These are phyloP conservation scores for Maudiozyma saulgeensis DNA, from an alignment of 805 yeast genomes.

Conservation along the genomic window DNA sequence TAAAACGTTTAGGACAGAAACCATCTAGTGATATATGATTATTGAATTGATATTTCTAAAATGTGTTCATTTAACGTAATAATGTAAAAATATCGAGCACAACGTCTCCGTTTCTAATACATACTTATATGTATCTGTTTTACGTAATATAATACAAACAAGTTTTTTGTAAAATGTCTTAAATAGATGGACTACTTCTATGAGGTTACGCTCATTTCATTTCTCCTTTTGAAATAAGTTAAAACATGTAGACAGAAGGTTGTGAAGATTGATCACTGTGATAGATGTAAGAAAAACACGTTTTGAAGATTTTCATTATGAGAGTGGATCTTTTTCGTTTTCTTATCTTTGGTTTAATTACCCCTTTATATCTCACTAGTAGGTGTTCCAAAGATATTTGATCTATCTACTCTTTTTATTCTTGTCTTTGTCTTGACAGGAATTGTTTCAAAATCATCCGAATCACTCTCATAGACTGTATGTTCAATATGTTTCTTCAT, in stretches of 20 bases:
- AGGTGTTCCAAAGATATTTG: slow-evolving; percentile 3
- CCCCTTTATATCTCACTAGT: neutral
- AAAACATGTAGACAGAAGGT: too few relatives aligned
- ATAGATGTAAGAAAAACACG: too few relatives aligned
- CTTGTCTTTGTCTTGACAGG: neutral
- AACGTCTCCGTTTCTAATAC: neutral
- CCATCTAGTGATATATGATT: too few relatives aligned
- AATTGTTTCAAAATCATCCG: neutral
- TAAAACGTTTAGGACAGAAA: too few relatives aligned
- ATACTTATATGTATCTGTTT: neutral
- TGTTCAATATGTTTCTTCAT: neutral
- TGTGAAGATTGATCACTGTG: too few relatives aligned
- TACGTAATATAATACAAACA: neutral
- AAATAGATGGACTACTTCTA: too few relatives aligned
- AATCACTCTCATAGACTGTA: neutral
- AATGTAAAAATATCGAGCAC: neutral
- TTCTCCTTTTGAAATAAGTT: too few relatives aligned
- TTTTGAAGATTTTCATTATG: too few relatives aligned
- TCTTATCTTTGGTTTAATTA: too few relatives aligned
- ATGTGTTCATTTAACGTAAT: neutral
- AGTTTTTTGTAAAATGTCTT: neutral
- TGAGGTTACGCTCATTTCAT: too few relatives aligned
- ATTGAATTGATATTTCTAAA: too few relatives aligned
- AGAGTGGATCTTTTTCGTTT: too few relatives aligned
- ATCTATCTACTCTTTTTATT: slow-evolving; percentile 1